Evolutionary conservation across 768 basidiomycete genomes (phyloP).

Genomic region (Lactarius sp.): DNA sequence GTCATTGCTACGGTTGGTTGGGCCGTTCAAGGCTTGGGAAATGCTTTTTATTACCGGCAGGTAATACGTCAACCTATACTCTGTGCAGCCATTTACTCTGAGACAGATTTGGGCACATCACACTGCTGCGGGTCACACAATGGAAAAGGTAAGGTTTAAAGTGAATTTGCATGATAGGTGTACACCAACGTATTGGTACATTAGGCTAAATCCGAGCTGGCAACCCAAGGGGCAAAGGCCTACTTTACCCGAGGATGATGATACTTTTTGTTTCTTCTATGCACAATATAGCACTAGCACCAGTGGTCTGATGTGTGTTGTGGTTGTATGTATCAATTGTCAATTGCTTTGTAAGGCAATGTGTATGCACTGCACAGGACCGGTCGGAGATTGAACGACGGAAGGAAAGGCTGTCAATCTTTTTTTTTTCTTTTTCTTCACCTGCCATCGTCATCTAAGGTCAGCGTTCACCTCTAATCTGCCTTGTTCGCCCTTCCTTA

Average conservation of each 20-base stretch:
- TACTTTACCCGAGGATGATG: conserved; percentile 82
- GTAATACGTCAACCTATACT: conserved; percentile 38
- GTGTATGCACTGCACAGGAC: not conserved
- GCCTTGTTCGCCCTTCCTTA: conserved; percentile 22
- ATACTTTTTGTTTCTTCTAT: conserved; percentile 9
- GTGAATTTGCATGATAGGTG: conserved; percentile 8
- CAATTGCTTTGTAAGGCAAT: not conserved
- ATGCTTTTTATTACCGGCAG: conserved; percentile 74
- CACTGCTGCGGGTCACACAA: conserved; percentile 78
- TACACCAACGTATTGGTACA: conserved; percentile 10
- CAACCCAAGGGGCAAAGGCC: conserved; percentile 78
- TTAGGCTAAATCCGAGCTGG: conserved; percentile 80
- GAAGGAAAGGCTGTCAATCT: conserved; percentile 25
- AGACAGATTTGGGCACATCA: conserved; percentile 71
- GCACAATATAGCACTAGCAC: conserved; percentile 9
- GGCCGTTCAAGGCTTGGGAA: conserved; percentile 80
- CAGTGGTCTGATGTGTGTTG: not conserved
- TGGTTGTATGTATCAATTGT: not conserved
- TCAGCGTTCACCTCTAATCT: conserved; percentile 27
- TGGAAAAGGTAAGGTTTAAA: conserved; percentile 62
- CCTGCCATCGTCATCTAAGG: conserved; percentile 65
- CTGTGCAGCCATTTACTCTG: conserved; percentile 7
- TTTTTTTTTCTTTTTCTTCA: conserved; percentile 41
- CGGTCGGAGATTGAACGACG: conserved; percentile 40
- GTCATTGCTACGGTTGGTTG: conserved; percentile 81